phyloP scores from a whole-genome alignment of 805 yeast species.

The Limtongozyma cylindracea region DNA sequence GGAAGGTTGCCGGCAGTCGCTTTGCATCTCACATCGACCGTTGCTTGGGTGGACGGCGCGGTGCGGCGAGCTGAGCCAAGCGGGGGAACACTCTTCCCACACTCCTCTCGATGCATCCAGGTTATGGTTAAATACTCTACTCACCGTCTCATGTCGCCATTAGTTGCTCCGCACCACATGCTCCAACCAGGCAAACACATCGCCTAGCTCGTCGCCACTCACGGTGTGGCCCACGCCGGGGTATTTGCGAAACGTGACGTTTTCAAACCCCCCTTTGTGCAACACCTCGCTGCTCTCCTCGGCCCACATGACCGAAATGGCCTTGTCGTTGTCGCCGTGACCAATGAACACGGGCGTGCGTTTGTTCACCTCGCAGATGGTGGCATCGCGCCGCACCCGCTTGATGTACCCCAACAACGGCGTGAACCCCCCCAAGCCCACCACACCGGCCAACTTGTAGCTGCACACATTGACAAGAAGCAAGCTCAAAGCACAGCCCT shows the following conservation, averaged over 20 bases:
- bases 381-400: no score
- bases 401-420: slow-evolving; percentile 10
- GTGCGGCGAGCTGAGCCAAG: no score
- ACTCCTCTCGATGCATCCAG: no score
- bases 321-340: slow-evolving; percentile 62
- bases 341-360: slow-evolving; percentile 68
- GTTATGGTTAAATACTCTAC: no score
- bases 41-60: no score
- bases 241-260: slow-evolving; percentile 22
- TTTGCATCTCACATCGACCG: no score
- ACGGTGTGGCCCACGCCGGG: slow-evolving; percentile 45
- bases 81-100: no score
- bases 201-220: slow-evolving; percentile 35
- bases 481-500: slow-evolving; percentile 68
- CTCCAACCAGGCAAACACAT: no score
- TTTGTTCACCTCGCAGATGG: slow-evolving; percentile 14
- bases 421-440: slow-evolving; percentile 58
- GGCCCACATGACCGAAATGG: slow-evolving; percentile 20
- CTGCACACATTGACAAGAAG: slow-evolving; percentile 29
- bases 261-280: slow-evolving; percentile 16
- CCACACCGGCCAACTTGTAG: slow-evolving; percentile 50
- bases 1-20: no score
- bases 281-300: slow-evolving; percentile 16
- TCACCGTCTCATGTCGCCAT: no score
- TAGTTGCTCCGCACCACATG: no score